Percentiles rank a stretch among this genome's conserved stretches.
Evolutionary conservation across 495 filamentous ascomycete genomes (phyloP).

Genomic region (Aspergillus baeticus): DNA sequence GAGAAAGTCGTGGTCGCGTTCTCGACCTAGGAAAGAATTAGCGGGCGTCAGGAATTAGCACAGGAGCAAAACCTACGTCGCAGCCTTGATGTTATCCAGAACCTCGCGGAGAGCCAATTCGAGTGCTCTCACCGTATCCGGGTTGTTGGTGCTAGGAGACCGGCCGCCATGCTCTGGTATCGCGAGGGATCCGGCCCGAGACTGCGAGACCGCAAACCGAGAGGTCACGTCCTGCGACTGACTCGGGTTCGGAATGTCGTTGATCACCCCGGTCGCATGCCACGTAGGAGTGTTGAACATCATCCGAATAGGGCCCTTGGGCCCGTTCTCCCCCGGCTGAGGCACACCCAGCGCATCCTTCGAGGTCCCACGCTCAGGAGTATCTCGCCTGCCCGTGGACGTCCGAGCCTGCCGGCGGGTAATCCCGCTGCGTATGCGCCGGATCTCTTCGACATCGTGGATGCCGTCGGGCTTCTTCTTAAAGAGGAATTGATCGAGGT

Average conservation of each 20-base stretch:
- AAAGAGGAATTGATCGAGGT: conserved; percentile 87
- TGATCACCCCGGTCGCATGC: conserved; percentile 81
- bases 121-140: conserved; percentile 74
- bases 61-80: conserved; percentile 57
- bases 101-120: conserved; percentile 82
- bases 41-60: neutral
- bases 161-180: conserved; percentile 58
- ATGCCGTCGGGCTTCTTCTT: conserved; percentile 86
- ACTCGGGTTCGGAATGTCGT: conserved; percentile 59
- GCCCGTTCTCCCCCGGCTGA: conserved; percentile 23
- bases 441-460: conserved; percentile 85
- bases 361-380: conserved; percentile 33
- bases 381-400: conserved; percentile 55
- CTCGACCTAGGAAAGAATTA: conserved; percentile 27
- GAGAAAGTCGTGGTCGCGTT: conserved; percentile 44
- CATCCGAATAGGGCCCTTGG: conserved; percentile 45
- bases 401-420: conserved; percentile 76
- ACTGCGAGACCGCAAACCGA: conserved; percentile 39
- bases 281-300: conserved; percentile 65
- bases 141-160: conserved; percentile 58
- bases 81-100: conserved; percentile 73
- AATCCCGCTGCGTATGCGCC: conserved; percentile 74
- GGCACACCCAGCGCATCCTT: conserved; percentile 31
- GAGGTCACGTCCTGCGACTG: conserved; percentile 35
- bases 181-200: conserved; percentile 45